phyloP scores from a whole-genome alignment of 148 eudicot species.

The Chenopodium suecicum region DNA sequence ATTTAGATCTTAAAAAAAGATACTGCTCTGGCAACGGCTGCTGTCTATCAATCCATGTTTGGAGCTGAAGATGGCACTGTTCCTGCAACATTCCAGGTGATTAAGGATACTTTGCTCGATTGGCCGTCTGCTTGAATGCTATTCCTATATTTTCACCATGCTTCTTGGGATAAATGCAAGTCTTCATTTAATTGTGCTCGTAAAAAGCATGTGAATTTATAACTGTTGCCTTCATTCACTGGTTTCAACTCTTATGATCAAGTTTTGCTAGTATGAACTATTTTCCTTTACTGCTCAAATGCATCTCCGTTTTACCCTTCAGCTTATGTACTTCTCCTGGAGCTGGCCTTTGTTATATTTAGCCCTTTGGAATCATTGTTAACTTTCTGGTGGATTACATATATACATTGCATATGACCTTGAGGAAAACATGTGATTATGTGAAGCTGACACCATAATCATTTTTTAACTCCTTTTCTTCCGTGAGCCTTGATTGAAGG shows the following conservation, averaged over 20 bases:
- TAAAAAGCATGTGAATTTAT: not conserved
- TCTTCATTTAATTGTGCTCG: not conserved
- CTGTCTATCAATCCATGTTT: constrained; percentile 94
- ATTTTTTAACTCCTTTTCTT: not conserved
- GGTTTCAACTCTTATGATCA: not conserved
- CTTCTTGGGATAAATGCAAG: not conserved
- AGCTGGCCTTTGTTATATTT: not conserved
- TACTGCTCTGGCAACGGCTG: constrained; percentile 92
- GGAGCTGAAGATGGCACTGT: constrained; percentile 92
- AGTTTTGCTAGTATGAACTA: not conserved
- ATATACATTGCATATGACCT: not conserved
- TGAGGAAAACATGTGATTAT: not conserved
- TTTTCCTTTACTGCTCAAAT: not conserved
- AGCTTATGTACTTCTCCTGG: not conserved
- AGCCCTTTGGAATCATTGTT: not conserved
- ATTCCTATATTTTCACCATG: not conserved
- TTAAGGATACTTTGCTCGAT: not conserved
- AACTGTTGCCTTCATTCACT: too few relatives aligned
- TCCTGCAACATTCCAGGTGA: constrained; percentile 98
- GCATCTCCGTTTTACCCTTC: not conserved
- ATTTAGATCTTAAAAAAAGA: constrained; percentile 77
- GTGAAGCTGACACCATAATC: not conserved
- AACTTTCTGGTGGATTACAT: not conserved
- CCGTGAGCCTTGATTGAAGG: not conserved
- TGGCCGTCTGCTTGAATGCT: not conserved